Conservation (phyloP, 441 rosid species). For the Theobroma grandiflorum region DNA sequence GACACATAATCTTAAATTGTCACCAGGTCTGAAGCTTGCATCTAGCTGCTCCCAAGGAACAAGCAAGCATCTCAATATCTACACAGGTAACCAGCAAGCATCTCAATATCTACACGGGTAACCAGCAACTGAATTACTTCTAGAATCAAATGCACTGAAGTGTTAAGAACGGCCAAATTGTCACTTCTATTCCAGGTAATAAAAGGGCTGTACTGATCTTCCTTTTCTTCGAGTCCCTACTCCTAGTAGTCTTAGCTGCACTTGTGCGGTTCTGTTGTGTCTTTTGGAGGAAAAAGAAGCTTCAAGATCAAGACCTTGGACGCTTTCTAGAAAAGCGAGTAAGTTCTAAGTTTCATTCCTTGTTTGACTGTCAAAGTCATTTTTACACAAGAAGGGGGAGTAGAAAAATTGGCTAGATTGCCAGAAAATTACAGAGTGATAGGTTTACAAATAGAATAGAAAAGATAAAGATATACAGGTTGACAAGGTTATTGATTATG, state of each 20-base stretch:
- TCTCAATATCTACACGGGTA: conserved; percentile 58
- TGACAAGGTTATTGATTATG: not conserved
- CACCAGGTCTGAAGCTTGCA: conserved; percentile 64
- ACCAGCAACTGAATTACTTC: not conserved
- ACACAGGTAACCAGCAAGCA: conserved; percentile 53
- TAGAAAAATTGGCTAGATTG: not conserved
- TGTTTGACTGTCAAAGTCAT: not conserved
- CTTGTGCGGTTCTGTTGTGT: conserved; percentile 76
- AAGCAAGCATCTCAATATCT: conserved; percentile 47
- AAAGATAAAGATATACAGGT: not conserved
- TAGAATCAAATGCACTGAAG: conserved; percentile 9
- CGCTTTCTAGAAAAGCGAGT: conserved; percentile 79
- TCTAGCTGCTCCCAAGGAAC: conserved; percentile 73
- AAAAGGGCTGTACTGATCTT: conserved; percentile 61
- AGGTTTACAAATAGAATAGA: not conserved
- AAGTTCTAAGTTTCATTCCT: conserved; percentile 18
- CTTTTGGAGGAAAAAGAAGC: conserved; percentile 90
- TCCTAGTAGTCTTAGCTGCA: conserved; percentile 61
- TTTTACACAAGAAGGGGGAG: not conserved
- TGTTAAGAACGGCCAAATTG: not conserved
- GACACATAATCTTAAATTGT: not conserved
- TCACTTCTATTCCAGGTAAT: conserved; percentile 51
- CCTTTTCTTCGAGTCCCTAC: conserved; percentile 66
- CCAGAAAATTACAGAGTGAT: not conserved
- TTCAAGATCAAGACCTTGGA: conserved; percentile 63